Evolutionary conservation across 306 rosid species (phyloP).

Genomic region (Luffa acutangula): DNA sequence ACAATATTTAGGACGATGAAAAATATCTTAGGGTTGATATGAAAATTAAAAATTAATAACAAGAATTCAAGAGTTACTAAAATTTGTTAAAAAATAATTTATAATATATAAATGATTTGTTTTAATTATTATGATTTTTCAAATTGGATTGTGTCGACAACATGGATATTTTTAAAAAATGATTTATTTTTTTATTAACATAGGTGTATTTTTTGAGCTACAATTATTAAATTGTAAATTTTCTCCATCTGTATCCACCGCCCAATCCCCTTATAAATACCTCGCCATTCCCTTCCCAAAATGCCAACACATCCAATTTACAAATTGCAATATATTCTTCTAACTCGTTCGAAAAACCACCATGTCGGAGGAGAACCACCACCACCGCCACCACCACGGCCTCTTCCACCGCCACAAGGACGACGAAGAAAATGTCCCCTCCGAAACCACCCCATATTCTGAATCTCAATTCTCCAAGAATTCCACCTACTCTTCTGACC

Average conservation of each 20-base stretch:
- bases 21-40: too few relatives aligned
- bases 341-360: background rate
- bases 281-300: background rate
- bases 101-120: too few relatives aligned
- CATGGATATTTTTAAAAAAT: background rate
- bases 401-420: conserved; percentile 47
- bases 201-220: background rate
- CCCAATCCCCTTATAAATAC: background rate
- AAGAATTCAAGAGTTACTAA: too few relatives aligned
- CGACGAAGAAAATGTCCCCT: conserved; percentile 3
- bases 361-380: conserved; percentile 48
- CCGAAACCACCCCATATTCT: background rate
- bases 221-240: background rate
- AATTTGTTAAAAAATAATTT: too few relatives aligned
- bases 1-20: too few relatives aligned
- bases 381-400: background rate
- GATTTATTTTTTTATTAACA: too few relatives aligned
- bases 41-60: too few relatives aligned
- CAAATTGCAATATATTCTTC: background rate
- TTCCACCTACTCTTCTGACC: background rate
- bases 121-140: too few relatives aligned
- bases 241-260: background rate
- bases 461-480: background rate
- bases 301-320: background rate
- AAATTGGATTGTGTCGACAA: background rate